Evolutionary conservation across 2,329 filamentous ascomycete genomes (phyloP).

Genomic region (Helicocarpus griseus): DNA sequence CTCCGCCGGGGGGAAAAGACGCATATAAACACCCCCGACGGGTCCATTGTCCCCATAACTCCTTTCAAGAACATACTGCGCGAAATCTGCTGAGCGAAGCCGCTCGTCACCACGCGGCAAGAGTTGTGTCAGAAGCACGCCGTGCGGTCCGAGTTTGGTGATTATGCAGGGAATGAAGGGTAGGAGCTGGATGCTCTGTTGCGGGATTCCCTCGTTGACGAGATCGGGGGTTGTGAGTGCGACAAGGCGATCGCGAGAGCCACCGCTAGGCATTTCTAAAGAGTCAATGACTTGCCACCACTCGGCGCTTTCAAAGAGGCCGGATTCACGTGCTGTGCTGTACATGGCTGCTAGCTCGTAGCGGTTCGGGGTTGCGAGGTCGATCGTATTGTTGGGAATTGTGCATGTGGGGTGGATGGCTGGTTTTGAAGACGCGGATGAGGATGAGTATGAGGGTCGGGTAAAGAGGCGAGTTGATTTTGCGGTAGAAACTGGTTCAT

Average conservation of each 20-base stretch:
- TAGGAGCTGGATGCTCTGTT: slow-evolving; percentile 73
- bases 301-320: slow-evolving; percentile 56
- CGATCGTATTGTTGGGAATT: slow-evolving; percentile 55
- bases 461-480: slow-evolving; percentile 65
- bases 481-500: slow-evolving; percentile 78
- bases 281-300: slow-evolving; percentile 79
- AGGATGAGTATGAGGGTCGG: neutral
- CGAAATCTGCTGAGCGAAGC: slow-evolving; percentile 51
- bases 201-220: slow-evolving; percentile 71
- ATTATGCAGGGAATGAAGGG: slow-evolving; percentile 80
- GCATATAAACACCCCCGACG: slow-evolving; percentile 63
- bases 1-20: slow-evolving; percentile 59
- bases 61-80: slow-evolving; percentile 63
- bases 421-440: slow-evolving; percentile 4
- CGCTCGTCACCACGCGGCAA: slow-evolving; percentile 58
- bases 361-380: slow-evolving; percentile 72
- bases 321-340: slow-evolving; percentile 53
- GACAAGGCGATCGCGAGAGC: slow-evolving; percentile 62
- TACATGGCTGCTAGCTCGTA: slow-evolving; percentile 77
- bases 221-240: slow-evolving; percentile 56
- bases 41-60: slow-evolving; percentile 36
- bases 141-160: slow-evolving; percentile 69
- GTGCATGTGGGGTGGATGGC: slow-evolving; percentile 25
- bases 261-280: slow-evolving; percentile 60
- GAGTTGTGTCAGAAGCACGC: slow-evolving; percentile 66